Base-by-base conservation (phyloP, 2,329 filamentous ascomycete species). In the Tolypocladium paradoxum region DNA sequence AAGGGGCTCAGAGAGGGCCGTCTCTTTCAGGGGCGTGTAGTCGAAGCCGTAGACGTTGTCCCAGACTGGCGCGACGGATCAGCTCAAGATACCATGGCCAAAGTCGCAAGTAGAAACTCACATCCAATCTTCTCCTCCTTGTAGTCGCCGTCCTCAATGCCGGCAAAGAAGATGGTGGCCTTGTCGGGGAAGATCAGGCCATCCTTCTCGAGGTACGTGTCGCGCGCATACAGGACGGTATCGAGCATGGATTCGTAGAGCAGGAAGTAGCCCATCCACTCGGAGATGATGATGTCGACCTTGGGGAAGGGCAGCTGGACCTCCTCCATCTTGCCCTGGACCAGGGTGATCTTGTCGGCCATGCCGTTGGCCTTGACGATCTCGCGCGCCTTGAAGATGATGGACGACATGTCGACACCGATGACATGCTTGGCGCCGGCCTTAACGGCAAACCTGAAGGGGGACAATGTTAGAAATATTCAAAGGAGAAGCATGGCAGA, bases 241-340 rank as follows among this genome's bases (percentile, higher is more conserved):
- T 99, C 93, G 67, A 99, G 74, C 93, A 99, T 99, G 82, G 83
- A 88, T 83, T 99, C 93, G 74, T 99, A 99, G 56, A 99, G 84
- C 51, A 99, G 77, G 78, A 97, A 97, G 77, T 99, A 99, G 35
- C 93, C 93, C 93, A 99, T 99, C 93, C 93, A 99, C 78, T 99
- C 93, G 2, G 92, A 97, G 70, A 99, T 95, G 75, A 99, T 99
- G 69, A 99, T 99, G 68, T 99, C 93, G 60, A 99, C 93, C 74
- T 97, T 88, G 65, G 90, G 87, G 73, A 87, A 96, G 22, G 93
- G 93, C 57, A 99, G 78, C 66, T 87, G 78, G 47, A 99, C 90
- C 76, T 99, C 93, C 77, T 99, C 93, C 93, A 99, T 99, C 82
- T 99, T 99, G 70, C 93, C 93, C 77, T 97, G 93, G 59, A 99